phyloP scores from a whole-genome alignment of 495 filamentous ascomycete genomes.

The Amphirosellinia nigrospora region DNA sequence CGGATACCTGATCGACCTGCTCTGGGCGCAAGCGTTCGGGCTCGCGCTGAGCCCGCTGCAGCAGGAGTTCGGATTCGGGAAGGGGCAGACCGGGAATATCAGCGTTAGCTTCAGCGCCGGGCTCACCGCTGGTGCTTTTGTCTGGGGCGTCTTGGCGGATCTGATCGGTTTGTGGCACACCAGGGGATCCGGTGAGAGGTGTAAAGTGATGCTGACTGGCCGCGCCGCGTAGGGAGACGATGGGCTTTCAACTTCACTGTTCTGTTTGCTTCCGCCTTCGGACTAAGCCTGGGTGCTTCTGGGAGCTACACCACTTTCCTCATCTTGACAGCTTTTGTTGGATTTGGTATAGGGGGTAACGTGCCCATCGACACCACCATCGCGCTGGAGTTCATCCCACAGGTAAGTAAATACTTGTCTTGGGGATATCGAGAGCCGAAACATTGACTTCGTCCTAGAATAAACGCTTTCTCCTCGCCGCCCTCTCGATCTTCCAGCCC shows the following conservation, averaged over 20 bases:
- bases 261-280: conserved; percentile 52
- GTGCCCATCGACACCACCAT: conserved; percentile 60
- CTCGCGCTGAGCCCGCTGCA: conserved; percentile 51
- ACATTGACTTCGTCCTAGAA: conserved; percentile 34
- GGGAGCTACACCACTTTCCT: conserved; percentile 48
- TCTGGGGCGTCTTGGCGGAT: conserved; percentile 58
- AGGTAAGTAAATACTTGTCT: conserved; percentile 30
- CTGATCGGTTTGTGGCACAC: conserved; percentile 43
- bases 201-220: conserved; percentile 10
- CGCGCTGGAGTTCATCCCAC: conserved; percentile 55
- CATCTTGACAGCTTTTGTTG: conserved; percentile 53
- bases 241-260: conserved; percentile 60
- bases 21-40: conserved; percentile 58
- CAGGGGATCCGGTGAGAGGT: not conserved
- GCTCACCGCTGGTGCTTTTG: conserved; percentile 50
- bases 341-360: conserved; percentile 58
- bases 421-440: not conserved
- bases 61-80: conserved; percentile 51
- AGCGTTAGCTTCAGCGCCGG: conserved; percentile 42
- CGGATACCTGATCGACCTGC: conserved; percentile 57
- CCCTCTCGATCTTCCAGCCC: conserved; percentile 57
- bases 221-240: conserved; percentile 14
- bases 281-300: conserved; percentile 50
- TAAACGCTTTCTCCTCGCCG: conserved; percentile 52
- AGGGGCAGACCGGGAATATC: conserved; percentile 41